These are phyloP conservation scores for Kwoniella botswanensis DNA, from an alignment of 768 basidiomycete species.

Conservation along the genomic window DNA sequence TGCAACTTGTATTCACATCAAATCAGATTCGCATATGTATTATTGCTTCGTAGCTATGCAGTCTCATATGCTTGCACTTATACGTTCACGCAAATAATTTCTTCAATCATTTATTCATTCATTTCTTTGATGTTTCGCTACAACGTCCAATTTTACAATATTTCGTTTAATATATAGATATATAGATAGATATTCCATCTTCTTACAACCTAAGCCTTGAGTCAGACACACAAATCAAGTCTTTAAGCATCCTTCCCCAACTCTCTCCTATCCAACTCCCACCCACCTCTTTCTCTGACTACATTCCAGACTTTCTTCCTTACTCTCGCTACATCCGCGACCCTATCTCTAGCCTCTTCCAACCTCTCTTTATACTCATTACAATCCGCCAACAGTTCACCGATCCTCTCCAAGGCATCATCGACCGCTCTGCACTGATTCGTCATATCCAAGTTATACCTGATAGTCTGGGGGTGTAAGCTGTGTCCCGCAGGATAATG, in stretches of 20 bases:
- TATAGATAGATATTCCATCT: background rate
- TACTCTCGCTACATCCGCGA: conserved; percentile 56
- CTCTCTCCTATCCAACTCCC: conserved; percentile 40
- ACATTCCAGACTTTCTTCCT: conserved; percentile 57
- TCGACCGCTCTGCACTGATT: conserved; percentile 51
- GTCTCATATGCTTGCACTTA: background rate
- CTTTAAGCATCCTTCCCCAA: background rate
- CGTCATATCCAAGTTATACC: conserved; percentile 50
- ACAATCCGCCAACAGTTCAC: conserved; percentile 57
- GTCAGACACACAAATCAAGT: no score
- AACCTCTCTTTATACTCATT: conserved; percentile 57
- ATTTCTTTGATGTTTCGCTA: conserved; percentile 8
- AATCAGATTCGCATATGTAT: background rate
- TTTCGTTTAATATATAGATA: background rate
- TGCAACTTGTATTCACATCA: background rate
- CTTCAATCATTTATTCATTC: background rate
- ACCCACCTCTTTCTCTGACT: conserved; percentile 53
- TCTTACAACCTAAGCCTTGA: no score
- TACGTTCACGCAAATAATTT: background rate
- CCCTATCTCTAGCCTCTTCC: conserved; percentile 56
- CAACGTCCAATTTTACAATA: conserved; percentile 14
- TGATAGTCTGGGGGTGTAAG: conserved; percentile 26
- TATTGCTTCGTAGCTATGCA: no score
- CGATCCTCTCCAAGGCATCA: conserved; percentile 54
- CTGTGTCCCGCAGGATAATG: conserved; percentile 28